Evolutionary conservation across 2,329 filamentous ascomycete genomes (phyloP), one percentile per base, ranked within the genome.

Genomic region (Fusarium chlamydosporum): DNA sequence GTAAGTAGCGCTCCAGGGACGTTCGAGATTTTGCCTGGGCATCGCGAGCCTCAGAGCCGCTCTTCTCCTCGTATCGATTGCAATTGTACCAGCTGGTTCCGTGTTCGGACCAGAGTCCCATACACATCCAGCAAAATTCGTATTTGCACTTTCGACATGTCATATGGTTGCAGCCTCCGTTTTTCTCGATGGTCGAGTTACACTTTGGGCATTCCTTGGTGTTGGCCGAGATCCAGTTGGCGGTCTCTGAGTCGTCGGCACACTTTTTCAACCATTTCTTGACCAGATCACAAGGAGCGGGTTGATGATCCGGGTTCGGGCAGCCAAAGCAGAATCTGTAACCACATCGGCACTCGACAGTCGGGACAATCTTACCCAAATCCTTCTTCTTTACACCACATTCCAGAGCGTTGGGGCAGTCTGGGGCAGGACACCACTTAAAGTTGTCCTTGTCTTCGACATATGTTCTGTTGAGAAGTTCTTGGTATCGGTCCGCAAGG

Each of bases 91-190:
- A 99, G 81, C 93, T 97, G 5, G 95, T 99, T 67, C 96, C 96
- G 78, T 99, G 96, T 80, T 99, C 96, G 1, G 94, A 96, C 96
- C 96, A 99, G 1, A 97, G 84, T 0, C 96, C 96, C 96, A 99
- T 99, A 76, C 96, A 99, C 92, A 99, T 98, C 96, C 96, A 99
- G 82, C 96, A 99, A 76, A 99, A 97, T 76, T 97, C 94, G 76
- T 97, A 91, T 76, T 94, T 93, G 83, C 94, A 97, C 79, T 97
- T 97, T 58, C 94, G 86, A 78, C 94, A 97, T 0, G 94, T 97
- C 94, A 97, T 97, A 79, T 97, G 94, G 82, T 97, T 97, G 83
- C 94, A 97, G 5, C 94, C 94, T 53, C 94, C 94, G 71, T 99
- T 99, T 87, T 99, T 99, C 81, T 99, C 96, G 43, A 99, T 99